Percentiles rank a stretch among this genome's conserved stretches.
phyloP scores from a whole-genome alignment of 1,284 basidiomycete species.

The Cystobasidium sp. region DNA sequence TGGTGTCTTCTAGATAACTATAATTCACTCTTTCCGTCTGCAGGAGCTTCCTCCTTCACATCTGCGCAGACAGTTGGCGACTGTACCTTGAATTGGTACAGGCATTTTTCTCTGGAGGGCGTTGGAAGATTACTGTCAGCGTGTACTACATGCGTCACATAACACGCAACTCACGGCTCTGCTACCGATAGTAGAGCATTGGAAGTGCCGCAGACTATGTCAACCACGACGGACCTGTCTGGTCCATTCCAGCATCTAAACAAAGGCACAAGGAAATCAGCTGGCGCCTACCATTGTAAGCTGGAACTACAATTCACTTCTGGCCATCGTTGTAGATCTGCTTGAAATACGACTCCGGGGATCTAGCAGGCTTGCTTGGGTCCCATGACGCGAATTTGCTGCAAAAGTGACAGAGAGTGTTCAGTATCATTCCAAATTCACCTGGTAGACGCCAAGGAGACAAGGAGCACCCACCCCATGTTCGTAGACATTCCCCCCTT shows the following conservation, averaged over 20 bases:
- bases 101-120: conserved; percentile 78
- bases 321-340: conserved; percentile 79
- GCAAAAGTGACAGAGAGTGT: conserved; percentile 15
- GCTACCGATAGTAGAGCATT: conserved; percentile 80
- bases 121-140: background rate
- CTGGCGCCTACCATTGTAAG: background rate
- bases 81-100: conserved; percentile 86
- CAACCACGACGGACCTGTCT: conserved; percentile 69
- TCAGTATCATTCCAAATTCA: background rate
- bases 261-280: background rate
- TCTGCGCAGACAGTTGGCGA: conserved; percentile 81
- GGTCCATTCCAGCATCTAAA: conserved; percentile 92
- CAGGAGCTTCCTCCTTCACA: conserved; percentile 1
- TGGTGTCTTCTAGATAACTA: background rate
- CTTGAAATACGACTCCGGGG: conserved; percentile 74
- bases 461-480: conserved; percentile 70
- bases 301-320: conserved; percentile 1
- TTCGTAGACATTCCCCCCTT: conserved; percentile 77
- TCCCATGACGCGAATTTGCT: conserved; percentile 82
- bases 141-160: no score
- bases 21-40: conserved; percentile 26
- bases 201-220: conserved; percentile 81
- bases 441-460: background rate
- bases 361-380: conserved; percentile 64
- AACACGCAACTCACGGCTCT: conserved; percentile 63